Conservation (phyloP, 495 filamentous ascomycete genomes). For the Chaetomium fimeti region DNA sequence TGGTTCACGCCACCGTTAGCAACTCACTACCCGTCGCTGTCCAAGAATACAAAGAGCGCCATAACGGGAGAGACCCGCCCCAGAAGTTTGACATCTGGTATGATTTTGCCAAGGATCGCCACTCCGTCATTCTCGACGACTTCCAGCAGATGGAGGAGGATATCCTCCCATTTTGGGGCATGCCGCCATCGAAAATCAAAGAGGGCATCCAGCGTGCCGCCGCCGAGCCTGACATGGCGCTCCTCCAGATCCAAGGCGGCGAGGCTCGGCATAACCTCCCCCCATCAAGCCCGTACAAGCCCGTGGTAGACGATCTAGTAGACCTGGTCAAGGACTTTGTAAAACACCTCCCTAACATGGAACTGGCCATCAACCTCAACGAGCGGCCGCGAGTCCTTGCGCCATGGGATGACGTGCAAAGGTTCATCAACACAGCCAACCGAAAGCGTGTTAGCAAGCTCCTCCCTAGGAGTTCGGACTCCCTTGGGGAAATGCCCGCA, state of each 20-base stretch:
- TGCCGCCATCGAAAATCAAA: conserved; percentile 61
- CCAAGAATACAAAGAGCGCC: conserved; percentile 56
- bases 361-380: conserved; percentile 75
- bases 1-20: conserved; percentile 47
- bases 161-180: conserved; percentile 70
- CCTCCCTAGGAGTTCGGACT: conserved; percentile 21
- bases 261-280: conserved; percentile 47
- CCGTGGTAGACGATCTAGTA: conserved; percentile 60
- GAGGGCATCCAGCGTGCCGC: conserved; percentile 37
- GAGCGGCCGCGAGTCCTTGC: conserved; percentile 75
- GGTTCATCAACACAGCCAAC: conserved; percentile 41
- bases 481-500: conserved; percentile 15
- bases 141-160: conserved; percentile 71
- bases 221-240: conserved; percentile 39
- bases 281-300: conserved; percentile 46
- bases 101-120: conserved; percentile 61
- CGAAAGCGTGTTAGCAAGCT: conserved; percentile 38
- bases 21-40: conserved; percentile 55
- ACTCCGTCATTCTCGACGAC: conserved; percentile 68
- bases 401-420: conserved; percentile 58
- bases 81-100: conserved; percentile 72
- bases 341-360: conserved; percentile 74
- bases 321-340: conserved; percentile 66
- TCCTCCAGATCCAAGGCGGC: conserved; percentile 52
- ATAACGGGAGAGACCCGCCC: conserved; percentile 58